Percentiles rank a stretch among this genome's conserved stretches.
Evolutionary conservation across 768 basidiomycete genomes (phyloP).

Genomic region (Termitomyces eurrhizus): DNA sequence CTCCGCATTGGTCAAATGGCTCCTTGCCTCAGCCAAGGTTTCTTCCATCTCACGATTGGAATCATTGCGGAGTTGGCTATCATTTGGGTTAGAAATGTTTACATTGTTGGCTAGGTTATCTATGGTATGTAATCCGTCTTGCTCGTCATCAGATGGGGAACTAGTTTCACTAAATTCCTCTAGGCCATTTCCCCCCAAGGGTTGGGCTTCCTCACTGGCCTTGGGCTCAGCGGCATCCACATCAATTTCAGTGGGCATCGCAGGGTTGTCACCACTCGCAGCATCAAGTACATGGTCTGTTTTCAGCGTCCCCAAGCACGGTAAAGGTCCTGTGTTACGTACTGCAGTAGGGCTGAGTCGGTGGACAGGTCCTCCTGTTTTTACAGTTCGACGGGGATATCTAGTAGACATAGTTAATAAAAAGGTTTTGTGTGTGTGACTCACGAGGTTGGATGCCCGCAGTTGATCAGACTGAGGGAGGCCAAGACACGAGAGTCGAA

Average conservation of each 20-base stretch:
- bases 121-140: too few species aligned
- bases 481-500: background rate
- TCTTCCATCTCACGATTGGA: too few species aligned
- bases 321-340: background rate
- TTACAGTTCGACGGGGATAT: background rate
- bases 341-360: background rate
- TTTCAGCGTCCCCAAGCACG: background rate
- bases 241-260: background rate
- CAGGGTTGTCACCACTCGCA: background rate
- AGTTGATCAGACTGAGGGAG: conserved; percentile 1
- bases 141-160: too few species aligned
- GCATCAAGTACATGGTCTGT: too few species aligned
- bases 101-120: too few species aligned
- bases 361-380: background rate
- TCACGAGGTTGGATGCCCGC: background rate
- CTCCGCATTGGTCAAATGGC: too few species aligned
- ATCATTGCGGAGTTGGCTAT: too few species aligned
- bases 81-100: too few species aligned
- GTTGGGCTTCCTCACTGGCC: too few species aligned
- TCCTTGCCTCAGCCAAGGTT: too few species aligned
- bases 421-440: background rate
- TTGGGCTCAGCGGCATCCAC: background rate
- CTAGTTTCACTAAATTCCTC: too few species aligned
- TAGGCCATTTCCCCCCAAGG: too few species aligned
- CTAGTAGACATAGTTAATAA: background rate